These are phyloP conservation scores for Boletus patriciae DNA, from an alignment of 768 basidiomycete species.

Conservation along the genomic window DNA sequence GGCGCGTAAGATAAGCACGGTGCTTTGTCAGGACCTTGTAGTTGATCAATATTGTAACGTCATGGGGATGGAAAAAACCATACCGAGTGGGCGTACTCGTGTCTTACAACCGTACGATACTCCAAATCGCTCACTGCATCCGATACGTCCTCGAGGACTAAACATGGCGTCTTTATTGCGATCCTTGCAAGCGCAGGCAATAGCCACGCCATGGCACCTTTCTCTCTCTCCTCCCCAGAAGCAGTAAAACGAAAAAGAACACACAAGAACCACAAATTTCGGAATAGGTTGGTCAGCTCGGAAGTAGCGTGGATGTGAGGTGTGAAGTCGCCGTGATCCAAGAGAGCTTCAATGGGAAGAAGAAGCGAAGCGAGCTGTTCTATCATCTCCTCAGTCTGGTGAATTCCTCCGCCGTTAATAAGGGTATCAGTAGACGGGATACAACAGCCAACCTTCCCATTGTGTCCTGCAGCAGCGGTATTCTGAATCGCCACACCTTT, in stretches of 20 bases:
- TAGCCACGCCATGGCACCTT: slow-evolving; percentile 75
- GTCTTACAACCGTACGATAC: slow-evolving; percentile 87
- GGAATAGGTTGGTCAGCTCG: slow-evolving; percentile 73
- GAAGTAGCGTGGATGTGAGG: slow-evolving; percentile 55
- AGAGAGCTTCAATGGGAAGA: slow-evolving; percentile 86
- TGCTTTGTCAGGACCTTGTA: slow-evolving; percentile 70
- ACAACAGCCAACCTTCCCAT: slow-evolving; percentile 54
- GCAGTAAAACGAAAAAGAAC: slow-evolving; percentile 78
- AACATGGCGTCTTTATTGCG: slow-evolving; percentile 80
- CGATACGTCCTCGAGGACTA: slow-evolving; percentile 78
- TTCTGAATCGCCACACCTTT: slow-evolving; percentile 92
- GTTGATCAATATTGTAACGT: slow-evolving; percentile 1
- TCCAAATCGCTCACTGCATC: slow-evolving; percentile 89
- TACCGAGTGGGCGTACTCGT: slow-evolving; percentile 79
- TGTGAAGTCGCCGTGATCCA: slow-evolving; percentile 68
- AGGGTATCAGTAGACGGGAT: slow-evolving; percentile 3
- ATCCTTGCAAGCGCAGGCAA: slow-evolving; percentile 74
- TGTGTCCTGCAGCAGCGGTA: slow-evolving; percentile 61
- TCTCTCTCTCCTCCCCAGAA: slow-evolving; percentile 44
- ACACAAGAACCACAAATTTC: slow-evolving; percentile 93
- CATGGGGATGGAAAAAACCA: slow-evolving; percentile 20
- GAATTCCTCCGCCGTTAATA: slow-evolving; percentile 3
- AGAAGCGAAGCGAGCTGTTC: slow-evolving; percentile 85
- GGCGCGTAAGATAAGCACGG: slow-evolving; percentile 58
- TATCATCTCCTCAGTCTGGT: slow-evolving; percentile 77